Evolutionary conservation across 2,329 filamentous ascomycete genomes (phyloP).

Genomic region (Emmonsia crescens): DNA sequence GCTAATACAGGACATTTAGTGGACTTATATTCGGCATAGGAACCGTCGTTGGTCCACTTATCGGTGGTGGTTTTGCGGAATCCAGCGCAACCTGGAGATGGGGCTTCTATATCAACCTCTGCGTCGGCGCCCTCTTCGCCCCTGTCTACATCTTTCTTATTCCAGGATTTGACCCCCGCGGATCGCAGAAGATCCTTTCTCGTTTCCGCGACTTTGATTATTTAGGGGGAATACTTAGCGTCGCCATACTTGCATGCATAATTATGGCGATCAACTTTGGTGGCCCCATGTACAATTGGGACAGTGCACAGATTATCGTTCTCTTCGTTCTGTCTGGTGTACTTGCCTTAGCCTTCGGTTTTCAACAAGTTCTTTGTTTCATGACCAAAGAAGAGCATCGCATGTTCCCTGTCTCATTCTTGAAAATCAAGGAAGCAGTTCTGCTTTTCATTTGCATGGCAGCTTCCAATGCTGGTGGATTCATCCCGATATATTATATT

Average conservation of each 20-base stretch:
- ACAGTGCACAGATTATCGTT: slow-evolving; percentile 34
- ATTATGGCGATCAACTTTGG: slow-evolving; percentile 43
- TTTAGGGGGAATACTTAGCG: slow-evolving; percentile 26
- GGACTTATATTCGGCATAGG: slow-evolving; percentile 31
- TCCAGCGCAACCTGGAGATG: slow-evolving; percentile 24
- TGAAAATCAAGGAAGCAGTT: slow-evolving; percentile 27
- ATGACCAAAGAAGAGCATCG: slow-evolving; percentile 35
- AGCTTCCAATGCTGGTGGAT: slow-evolving; percentile 24
- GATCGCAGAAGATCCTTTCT: slow-evolving; percentile 8
- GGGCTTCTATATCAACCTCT: slow-evolving; percentile 44
- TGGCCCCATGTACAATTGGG: slow-evolving; percentile 40
- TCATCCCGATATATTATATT: slow-evolving; percentile 40
- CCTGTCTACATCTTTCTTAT: slow-evolving; percentile 37
- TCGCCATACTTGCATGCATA: slow-evolving; percentile 18
- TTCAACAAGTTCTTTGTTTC: slow-evolving; percentile 34
- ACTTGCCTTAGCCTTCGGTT: slow-evolving; percentile 33
- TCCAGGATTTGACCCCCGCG: slow-evolving; percentile 15
- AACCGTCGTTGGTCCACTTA: slow-evolving; percentile 28
- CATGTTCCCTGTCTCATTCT: slow-evolving; percentile 41
- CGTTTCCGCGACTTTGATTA: slow-evolving; percentile 20
- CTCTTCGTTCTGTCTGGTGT: slow-evolving; percentile 39
- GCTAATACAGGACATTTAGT: slow-evolving; percentile 24
- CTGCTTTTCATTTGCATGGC: slow-evolving; percentile 36
- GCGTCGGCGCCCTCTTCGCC: slow-evolving; percentile 33
- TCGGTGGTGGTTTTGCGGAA: slow-evolving; percentile 28